A percentile compares a stretch with the other conserved stretches of the same genome.
These are phyloP conservation scores for Verticillium zaregamsianum DNA, from an alignment of 2,329 filamentous ascomycete species.

Conservation along the genomic window DNA sequence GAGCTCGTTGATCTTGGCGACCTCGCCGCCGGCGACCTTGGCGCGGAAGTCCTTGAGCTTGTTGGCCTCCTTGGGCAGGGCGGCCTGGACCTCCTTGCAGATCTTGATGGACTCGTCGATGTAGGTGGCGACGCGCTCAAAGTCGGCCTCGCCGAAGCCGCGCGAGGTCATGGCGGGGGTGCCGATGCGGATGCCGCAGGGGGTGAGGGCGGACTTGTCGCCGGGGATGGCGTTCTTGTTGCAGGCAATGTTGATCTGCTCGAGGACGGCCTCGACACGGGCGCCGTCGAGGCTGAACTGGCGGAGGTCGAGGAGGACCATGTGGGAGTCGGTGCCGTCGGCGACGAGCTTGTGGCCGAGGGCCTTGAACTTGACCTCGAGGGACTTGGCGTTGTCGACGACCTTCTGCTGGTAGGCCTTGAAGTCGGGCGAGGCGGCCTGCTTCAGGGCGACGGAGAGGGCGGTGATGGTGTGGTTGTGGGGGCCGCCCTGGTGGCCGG, in stretches of 20 bases:
- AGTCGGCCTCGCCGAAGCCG: conserved; percentile 89
- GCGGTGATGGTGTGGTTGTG: conserved; percentile 99
- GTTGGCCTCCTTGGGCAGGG: conserved; percentile 93
- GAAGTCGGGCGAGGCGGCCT: conserved; percentile 88
- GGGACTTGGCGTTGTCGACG: conserved; percentile 85
- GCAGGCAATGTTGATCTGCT: conserved; percentile 98
- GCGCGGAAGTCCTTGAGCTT: conserved; percentile 99
- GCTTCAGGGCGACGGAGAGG: conserved; percentile 89
- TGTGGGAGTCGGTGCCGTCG: conserved; percentile 95
- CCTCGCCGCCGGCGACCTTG: conserved; percentile 74
- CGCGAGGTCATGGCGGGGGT: conserved; percentile 96
- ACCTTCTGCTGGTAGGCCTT: conserved; percentile 92
- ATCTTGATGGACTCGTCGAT: conserved; percentile 88
- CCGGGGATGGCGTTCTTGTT: conserved; percentile 99
- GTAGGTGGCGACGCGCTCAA: conserved; percentile 83
- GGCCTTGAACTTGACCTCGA: conserved; percentile 78
- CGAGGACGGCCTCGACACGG: conserved; percentile 90
- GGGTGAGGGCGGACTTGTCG: conserved; percentile 94
- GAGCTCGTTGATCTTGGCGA: conserved; percentile 77
- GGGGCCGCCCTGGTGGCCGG: conserved; percentile 94
- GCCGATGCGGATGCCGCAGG: conserved; percentile 91
- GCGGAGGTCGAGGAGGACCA: conserved; percentile 93
- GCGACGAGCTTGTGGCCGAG: conserved; percentile 93
- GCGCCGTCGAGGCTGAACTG: conserved; percentile 84
- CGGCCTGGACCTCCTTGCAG: conserved; percentile 79